These are phyloP conservation scores for Sporothrix dimorphospora DNA, from an alignment of 2,329 filamentous ascomycete genomes.

Conservation along the genomic window DNA sequence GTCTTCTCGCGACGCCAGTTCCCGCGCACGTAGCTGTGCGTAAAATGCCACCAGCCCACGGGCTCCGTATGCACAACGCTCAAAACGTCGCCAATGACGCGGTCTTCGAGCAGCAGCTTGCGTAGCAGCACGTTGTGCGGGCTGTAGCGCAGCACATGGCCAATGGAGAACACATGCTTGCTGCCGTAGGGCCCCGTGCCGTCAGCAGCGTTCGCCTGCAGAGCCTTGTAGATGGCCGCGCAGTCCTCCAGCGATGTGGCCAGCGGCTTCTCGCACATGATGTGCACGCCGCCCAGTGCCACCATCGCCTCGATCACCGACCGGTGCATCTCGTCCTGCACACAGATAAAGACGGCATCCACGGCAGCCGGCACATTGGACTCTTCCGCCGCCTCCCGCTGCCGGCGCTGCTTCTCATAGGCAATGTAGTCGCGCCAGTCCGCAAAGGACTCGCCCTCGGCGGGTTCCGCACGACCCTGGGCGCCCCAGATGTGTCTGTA, in stretches of 20 bases:
- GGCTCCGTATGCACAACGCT: conserved; percentile 92
- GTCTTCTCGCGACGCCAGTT: conserved; percentile 87
- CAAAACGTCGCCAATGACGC: conserved; percentile 79
- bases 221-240: conserved; percentile 68
- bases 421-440: conserved; percentile 76
- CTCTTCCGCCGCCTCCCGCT: conserved; percentile 50
- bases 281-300: conserved; percentile 68
- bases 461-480: conserved; percentile 42
- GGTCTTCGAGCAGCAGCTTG: conserved; percentile 73
- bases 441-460: conserved; percentile 68
- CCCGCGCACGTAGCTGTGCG: conserved; percentile 86
- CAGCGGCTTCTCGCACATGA: conserved; percentile 95
- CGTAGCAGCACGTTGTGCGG: conserved; percentile 88
- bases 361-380: conserved; percentile 55
- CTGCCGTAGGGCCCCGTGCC: conserved; percentile 31
- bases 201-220: conserved; percentile 46
- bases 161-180: conserved; percentile 74
- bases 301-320: conserved; percentile 77
- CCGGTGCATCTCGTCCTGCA: conserved; percentile 85
- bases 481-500: conserved; percentile 72
- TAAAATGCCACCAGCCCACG: conserved; percentile 95
- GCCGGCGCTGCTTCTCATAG: conserved; percentile 68
- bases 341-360: conserved; percentile 66
- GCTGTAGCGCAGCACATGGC: conserved; percentile 91
- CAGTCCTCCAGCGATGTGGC: conserved; percentile 80